Conservation (phyloP, 352 stramenopile genomes). For the Globisporangium paddicum region DNA sequence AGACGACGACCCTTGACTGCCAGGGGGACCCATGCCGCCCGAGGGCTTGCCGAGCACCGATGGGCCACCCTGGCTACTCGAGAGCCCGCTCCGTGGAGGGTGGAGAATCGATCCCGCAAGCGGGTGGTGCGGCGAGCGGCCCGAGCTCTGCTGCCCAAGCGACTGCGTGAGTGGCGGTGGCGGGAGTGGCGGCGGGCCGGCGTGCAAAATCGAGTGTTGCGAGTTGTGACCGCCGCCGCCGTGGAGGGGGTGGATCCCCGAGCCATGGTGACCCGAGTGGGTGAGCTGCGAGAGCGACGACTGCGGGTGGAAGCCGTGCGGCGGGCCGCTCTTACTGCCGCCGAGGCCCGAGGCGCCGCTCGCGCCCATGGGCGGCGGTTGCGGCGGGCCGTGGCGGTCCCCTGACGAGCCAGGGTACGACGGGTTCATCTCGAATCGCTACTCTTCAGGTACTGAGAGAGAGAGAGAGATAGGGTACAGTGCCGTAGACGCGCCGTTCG, state of each 20-base stretch:
- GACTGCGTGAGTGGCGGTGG: slow-evolving; percentile 57
- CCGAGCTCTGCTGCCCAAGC: slow-evolving; percentile 35
- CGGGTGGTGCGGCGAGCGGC: slow-evolving; percentile 61
- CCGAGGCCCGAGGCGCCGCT: slow-evolving; percentile 24
- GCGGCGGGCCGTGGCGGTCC: slow-evolving; percentile 53
- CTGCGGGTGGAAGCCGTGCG: slow-evolving; percentile 65
- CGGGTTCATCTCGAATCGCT: slow-evolving; percentile 63
- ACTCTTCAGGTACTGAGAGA: too few relatives aligned
- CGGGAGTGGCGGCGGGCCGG: slow-evolving; percentile 48
- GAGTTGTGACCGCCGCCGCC: slow-evolving; percentile 33
- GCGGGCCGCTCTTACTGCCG: slow-evolving; percentile 23
- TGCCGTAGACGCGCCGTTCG: not conserved
- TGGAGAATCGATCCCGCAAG: slow-evolving; percentile 68
- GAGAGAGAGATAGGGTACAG: too few relatives aligned
- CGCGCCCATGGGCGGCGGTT: slow-evolving; percentile 25
- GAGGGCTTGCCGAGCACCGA: slow-evolving; percentile 56
- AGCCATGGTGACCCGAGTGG: slow-evolving; percentile 36
- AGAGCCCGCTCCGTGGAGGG: slow-evolving; percentile 40
- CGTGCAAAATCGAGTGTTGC: slow-evolving; percentile 48
- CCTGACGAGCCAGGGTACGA: slow-evolving; percentile 69
- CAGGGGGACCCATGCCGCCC: slow-evolving; percentile 12
- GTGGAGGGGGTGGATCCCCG: slow-evolving; percentile 59
- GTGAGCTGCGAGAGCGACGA: slow-evolving; percentile 59
- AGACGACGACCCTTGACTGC: slow-evolving; percentile 20
- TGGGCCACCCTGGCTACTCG: slow-evolving; percentile 26